These are phyloP conservation scores for Coemansia sp. DNA, from an alignment of 192 early-diverging fungal species.

Conservation along the genomic window DNA sequence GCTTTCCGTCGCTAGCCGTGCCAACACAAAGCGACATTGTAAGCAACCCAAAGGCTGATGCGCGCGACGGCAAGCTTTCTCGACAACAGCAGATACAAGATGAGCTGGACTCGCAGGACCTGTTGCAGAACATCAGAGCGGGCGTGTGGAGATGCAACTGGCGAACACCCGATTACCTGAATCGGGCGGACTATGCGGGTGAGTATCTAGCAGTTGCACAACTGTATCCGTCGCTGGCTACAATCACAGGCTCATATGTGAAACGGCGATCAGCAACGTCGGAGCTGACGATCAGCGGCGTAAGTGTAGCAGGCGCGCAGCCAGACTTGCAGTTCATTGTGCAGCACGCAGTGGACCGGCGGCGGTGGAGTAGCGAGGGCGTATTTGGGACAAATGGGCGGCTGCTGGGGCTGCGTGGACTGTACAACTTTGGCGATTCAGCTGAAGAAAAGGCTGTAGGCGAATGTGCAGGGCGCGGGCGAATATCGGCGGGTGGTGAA, in stretches of 20 bases:
- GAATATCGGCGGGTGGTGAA: conserved; percentile 61
- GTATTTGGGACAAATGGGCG: conserved; percentile 74
- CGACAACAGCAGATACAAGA: conserved; percentile 24
- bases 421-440: conserved; percentile 68
- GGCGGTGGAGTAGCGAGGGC: conserved; percentile 72
- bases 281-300: conserved; percentile 37
- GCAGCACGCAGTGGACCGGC: conserved; percentile 65
- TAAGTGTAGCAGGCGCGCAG: conserved; percentile 39
- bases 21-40: conserved; percentile 5
- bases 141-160: conserved; percentile 45
- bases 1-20: background rate
- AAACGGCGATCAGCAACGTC: conserved; percentile 29
- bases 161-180: background rate
- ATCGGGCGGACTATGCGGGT: background rate
- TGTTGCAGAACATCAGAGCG: conserved; percentile 34
- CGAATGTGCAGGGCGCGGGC: conserved; percentile 23
- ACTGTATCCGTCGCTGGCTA: conserved; percentile 46
- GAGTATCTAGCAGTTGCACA: conserved; percentile 49
- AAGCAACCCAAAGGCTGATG: background rate
- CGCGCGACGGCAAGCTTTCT: background rate
- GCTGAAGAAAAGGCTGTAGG: conserved; percentile 19
- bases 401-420: conserved; percentile 75
- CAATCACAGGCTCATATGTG: conserved; percentile 43
- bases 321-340: conserved; percentile 40
- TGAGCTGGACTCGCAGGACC: conserved; percentile 18